phyloP scores from a whole-genome alignment of 1,139 yeast species.

The Scheffersomyces stambukii region DNA sequence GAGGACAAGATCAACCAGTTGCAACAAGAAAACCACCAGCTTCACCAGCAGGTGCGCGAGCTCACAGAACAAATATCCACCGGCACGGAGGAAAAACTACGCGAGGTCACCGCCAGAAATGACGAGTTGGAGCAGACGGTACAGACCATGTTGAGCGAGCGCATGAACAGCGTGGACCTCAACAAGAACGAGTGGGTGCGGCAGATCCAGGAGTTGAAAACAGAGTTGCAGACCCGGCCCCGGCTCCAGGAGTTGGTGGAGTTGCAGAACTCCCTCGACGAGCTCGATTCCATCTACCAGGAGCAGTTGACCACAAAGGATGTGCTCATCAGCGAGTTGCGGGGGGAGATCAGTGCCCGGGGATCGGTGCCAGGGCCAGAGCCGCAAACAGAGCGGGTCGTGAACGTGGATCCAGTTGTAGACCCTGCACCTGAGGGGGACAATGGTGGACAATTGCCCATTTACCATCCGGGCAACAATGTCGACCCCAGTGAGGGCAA shows the following conservation, averaged over 20 bases:
- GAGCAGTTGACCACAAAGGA: conserved; percentile 27
- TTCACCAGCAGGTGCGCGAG: conserved; percentile 8
- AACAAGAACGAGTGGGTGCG: conserved; percentile 10
- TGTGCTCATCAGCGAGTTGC: conserved; percentile 22
- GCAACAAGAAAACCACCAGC: conserved; percentile 8
- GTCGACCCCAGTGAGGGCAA: conserved; percentile 75
- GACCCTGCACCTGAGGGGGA: too few species aligned
- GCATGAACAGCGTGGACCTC: conserved; percentile 12
- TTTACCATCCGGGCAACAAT: conserved; percentile 46
- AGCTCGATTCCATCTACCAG: conserved; percentile 28
- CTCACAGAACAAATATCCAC: conserved; percentile 9
- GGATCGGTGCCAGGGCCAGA: not conserved
- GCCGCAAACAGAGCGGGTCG: too few species aligned
- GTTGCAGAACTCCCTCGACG: conserved; percentile 28
- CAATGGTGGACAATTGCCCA: conserved; percentile 44
- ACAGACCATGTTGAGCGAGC: conserved; percentile 4
- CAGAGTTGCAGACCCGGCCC: conserved; percentile 27
- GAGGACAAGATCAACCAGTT: conserved; percentile 13
- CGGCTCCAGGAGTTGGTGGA: conserved; percentile 28
- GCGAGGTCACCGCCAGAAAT: conserved; percentile 17
- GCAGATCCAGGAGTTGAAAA: conserved; percentile 13
- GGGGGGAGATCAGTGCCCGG: conserved; percentile 13
- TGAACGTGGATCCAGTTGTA: conserved; percentile 12
- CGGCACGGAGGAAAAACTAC: conserved; percentile 12
- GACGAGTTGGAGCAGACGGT: conserved; percentile 8